Conservation (phyloP, 306 rosid genomes). For the Gynostemma pentaphyllum region DNA sequence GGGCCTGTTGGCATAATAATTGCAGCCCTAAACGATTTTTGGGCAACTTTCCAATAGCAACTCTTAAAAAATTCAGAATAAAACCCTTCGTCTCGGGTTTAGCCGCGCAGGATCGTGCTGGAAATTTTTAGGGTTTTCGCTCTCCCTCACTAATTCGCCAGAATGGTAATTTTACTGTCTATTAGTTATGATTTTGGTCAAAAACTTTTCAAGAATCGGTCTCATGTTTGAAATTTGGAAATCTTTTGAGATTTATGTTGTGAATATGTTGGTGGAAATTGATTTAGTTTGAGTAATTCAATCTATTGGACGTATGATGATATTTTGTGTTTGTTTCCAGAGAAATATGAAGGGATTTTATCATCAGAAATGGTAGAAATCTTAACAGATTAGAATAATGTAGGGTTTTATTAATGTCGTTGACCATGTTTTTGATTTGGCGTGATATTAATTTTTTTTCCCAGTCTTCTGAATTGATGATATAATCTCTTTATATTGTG, state of each 20-base stretch:
- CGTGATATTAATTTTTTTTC: not conserved
- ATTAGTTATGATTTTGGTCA: not conserved
- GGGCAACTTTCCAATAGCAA: not conserved
- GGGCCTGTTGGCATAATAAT: slow-evolving; percentile 1
- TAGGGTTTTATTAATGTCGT: not conserved
- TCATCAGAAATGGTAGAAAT: too few relatives aligned
- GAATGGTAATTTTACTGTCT: not conserved
- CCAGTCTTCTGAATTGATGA: not conserved
- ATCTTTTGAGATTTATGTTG: not conserved
- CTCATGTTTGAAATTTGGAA: not conserved
- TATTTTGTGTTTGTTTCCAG: not conserved
- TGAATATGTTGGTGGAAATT: not conserved
- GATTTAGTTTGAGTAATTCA: not conserved
- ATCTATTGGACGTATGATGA: not conserved
- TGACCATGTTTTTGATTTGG: not conserved
- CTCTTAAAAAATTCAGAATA: not conserved
- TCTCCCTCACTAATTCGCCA: not conserved
- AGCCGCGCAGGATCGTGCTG: not conserved
- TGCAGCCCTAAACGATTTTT: not conserved
- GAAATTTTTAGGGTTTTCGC: slow-evolving; percentile 2
- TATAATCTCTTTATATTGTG: not conserved
- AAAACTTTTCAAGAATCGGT: too few relatives aligned
- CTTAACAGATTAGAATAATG: not conserved
- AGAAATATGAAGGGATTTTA: not conserved
- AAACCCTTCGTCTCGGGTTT: not conserved